Evolutionary conservation across 2,329 filamentous ascomycete species (phyloP).

Genomic region (Biscogniauxia mediterranea): DNA sequence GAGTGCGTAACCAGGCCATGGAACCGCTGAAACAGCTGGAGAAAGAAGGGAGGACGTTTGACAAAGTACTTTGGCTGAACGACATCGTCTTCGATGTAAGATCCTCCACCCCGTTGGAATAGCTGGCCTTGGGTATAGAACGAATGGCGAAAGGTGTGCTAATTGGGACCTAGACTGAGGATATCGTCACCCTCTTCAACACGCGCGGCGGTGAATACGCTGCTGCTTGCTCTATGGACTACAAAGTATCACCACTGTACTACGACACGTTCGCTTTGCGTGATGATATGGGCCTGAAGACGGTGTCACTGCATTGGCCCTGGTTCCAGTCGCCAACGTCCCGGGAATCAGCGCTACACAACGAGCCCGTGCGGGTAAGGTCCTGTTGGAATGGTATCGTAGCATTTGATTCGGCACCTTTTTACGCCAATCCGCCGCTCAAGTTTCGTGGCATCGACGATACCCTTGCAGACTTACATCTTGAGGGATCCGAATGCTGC

Average conservation of each 20-base stretch:
- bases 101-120: neutral
- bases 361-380: constrained; percentile 55
- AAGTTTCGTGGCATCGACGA: constrained; percentile 63
- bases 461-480: constrained; percentile 47
- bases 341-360: constrained; percentile 45
- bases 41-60: constrained; percentile 48
- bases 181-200: constrained; percentile 52
- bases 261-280: constrained; percentile 63
- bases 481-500: constrained; percentile 64
- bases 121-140: neutral
- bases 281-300: constrained; percentile 52
- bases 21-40: constrained; percentile 54
- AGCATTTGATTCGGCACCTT: constrained; percentile 44
- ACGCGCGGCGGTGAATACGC: constrained; percentile 56
- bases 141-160: constrained; percentile 10
- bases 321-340: constrained; percentile 51
- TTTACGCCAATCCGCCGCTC: constrained; percentile 45
- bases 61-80: constrained; percentile 59
- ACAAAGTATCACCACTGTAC: constrained; percentile 49
- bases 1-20: constrained; percentile 61
- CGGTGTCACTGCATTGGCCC: constrained; percentile 54
- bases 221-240: constrained; percentile 61
- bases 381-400: constrained; percentile 69
- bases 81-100: constrained; percentile 58
- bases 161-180: constrained; percentile 33